Evolutionary conservation across 2,329 filamentous ascomycete species (phyloP).

Genomic region (Gliomastix tumulicola): DNA sequence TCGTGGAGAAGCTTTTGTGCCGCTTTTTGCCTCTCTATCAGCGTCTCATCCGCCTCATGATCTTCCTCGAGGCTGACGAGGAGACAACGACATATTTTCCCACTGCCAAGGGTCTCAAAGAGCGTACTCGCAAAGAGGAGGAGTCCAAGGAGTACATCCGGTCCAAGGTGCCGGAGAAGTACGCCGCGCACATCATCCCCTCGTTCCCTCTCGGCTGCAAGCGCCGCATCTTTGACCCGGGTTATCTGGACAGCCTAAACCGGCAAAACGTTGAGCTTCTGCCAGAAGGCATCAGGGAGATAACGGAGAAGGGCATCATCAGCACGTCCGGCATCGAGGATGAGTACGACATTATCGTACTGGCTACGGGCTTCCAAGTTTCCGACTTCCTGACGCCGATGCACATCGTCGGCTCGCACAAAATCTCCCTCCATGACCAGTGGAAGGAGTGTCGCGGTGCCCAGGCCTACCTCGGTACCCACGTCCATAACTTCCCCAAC

Average conservation of each 20-base stretch:
- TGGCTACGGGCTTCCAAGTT: constrained; percentile 18
- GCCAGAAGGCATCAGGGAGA: constrained; percentile 11
- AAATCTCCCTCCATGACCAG: constrained; percentile 13
- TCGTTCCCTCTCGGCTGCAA: constrained; percentile 2
- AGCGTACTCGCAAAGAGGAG: background rate
- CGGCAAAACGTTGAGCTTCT: constrained; percentile 14
- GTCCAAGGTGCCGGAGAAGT: background rate
- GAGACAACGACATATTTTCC: background rate
- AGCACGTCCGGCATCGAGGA: constrained; percentile 7
- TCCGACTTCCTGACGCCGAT: constrained; percentile 15
- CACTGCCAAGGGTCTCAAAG: background rate
- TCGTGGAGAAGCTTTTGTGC: constrained; percentile 12
- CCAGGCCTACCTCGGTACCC: constrained; percentile 20
- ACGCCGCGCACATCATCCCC: background rate
- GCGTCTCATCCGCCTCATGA: constrained; percentile 4
- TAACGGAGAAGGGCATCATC: constrained; percentile 15
- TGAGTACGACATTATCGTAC: constrained; percentile 16
- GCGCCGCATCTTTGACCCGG: constrained; percentile 4
- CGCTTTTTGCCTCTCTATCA: constrained; percentile 12
- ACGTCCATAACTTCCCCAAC: constrained; percentile 21
- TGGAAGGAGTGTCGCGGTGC: constrained; percentile 15
- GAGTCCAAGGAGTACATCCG: background rate
- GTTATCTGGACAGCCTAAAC: constrained; percentile 16
- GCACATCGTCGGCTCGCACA: constrained; percentile 14
- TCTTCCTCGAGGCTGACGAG: constrained; percentile 13